Evolutionary conservation across 495 filamentous ascomycete species (phyloP).

Genomic region (Podospora didyma): DNA sequence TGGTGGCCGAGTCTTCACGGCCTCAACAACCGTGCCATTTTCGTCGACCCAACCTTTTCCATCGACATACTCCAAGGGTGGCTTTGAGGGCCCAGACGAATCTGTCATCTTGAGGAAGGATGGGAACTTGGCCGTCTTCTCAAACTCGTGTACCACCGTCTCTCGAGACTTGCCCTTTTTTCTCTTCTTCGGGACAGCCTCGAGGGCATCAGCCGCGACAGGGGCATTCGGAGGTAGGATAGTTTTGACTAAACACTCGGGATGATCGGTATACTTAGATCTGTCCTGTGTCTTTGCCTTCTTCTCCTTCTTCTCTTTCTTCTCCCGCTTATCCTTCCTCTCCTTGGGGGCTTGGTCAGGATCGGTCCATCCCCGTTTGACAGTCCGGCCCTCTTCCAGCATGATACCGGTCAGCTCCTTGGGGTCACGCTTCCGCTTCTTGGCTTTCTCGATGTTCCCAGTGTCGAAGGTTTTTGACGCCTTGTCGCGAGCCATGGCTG

Average conservation of each 20-base stretch:
- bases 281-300: constrained; percentile 52
- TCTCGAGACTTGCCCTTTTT: constrained; percentile 46
- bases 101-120: constrained; percentile 62
- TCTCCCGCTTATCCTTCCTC: constrained; percentile 57
- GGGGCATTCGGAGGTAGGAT: constrained; percentile 60
- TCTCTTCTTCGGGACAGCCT: constrained; percentile 49
- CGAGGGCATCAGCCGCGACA: constrained; percentile 36
- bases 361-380: constrained; percentile 90
- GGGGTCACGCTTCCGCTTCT: constrained; percentile 63
- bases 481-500: constrained; percentile 33
- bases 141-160: constrained; percentile 74
- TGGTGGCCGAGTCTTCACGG: constrained; percentile 28
- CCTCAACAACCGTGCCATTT: constrained; percentile 69
- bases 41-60: constrained; percentile 87
- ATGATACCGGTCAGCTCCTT: constrained; percentile 66
- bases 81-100: constrained; percentile 25
- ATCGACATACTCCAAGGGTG: constrained; percentile 57
- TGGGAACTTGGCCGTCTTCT: constrained; percentile 70
- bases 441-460: constrained; percentile 36
- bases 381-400: constrained; percentile 66
- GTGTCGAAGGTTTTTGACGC: constrained; percentile 33
- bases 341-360: constrained; percentile 49
- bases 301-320: constrained; percentile 49
- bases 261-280: constrained; percentile 74
- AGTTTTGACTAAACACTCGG: constrained; percentile 81